These are phyloP conservation scores for Pistacia integerrima DNA, from an alignment of 345 rosid genomes.

Conservation along the genomic window DNA sequence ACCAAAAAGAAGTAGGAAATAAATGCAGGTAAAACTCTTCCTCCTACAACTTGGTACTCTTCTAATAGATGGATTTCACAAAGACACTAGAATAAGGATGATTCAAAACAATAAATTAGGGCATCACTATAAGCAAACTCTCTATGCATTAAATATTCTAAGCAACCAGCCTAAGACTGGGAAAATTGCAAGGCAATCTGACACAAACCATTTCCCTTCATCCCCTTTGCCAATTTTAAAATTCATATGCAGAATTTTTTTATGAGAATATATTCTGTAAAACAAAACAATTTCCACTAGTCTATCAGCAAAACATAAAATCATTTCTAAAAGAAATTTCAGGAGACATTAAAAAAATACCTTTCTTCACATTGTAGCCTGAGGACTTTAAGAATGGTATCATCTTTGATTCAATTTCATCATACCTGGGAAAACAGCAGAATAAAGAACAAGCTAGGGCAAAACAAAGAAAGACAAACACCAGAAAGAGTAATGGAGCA, in stretches of 20 bases:
- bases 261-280: background rate
- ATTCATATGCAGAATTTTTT: no score
- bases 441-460: background rate
- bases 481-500: background rate
- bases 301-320: background rate
- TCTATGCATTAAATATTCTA: background rate
- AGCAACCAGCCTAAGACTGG: no score
- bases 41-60: background rate
- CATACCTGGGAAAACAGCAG: conserved; percentile 55
- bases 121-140: background rate
- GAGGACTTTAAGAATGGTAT: conserved; percentile 78
- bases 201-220: background rate
- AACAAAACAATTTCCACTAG: background rate
- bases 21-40: background rate
- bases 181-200: background rate
- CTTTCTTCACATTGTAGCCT: conserved; percentile 98
- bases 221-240: background rate
- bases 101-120: background rate
- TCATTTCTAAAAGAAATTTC: background rate
- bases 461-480: background rate
- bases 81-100: background rate
- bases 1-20: background rate
- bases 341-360: conserved; percentile 30
- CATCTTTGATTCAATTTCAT: conserved; percentile 91
- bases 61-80: background rate